Evolutionary conservation across 305 asterid genomes (phyloP), one percentile per base, ranked within the genome.

Genomic region (Fraxinus floribunda): DNA sequence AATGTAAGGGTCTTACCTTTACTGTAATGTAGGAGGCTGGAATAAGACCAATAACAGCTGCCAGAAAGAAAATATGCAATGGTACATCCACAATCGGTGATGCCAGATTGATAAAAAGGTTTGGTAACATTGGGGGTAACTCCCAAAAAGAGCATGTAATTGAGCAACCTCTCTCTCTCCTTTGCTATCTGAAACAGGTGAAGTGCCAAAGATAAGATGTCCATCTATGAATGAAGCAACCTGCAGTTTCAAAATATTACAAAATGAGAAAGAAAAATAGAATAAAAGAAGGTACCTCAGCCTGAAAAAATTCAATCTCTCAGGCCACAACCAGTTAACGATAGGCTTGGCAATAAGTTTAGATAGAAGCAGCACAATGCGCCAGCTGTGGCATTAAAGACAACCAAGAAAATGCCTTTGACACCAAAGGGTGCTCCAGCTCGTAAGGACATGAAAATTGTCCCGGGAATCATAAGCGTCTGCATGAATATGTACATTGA

Each of bases 31-130:
- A 93, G 82, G 98, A 86, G 38, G 99, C 96, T 2, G 97, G 99
- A 81, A 93, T 84, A 78, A 95, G 96, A 84, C 99, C 98, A 81
- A 95, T 81, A 83, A 92, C 90, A 1, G 98, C 93, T 46, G 97
- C 99, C 83, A 92, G 84, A 84, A 95, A 94, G 89, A 95, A 95
- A 78, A 90, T 90, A 79, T 92, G 95, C 81, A 91, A 94, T n/a
- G 98, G 99, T 76, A 95, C 90, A 85, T 95, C 98, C 79, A 95
- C 95, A 79, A 95, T 94, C 0, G 99, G 97, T 64, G 98, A 95
- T 52, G 99, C 97, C 94, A 95, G 86, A 86, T 95, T 95, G 88
- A 95, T 95, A 70, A 95, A 95, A 81, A 93, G 94, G 87, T 92
- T 92, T 20, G 98, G 98, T 84, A 93, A 87, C 6, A 95, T 92